Evolutionary conservation across 495 filamentous ascomycete species (phyloP), one percentile per base, ranked within the genome.

Genomic region (Penicillium goetzii): DNA sequence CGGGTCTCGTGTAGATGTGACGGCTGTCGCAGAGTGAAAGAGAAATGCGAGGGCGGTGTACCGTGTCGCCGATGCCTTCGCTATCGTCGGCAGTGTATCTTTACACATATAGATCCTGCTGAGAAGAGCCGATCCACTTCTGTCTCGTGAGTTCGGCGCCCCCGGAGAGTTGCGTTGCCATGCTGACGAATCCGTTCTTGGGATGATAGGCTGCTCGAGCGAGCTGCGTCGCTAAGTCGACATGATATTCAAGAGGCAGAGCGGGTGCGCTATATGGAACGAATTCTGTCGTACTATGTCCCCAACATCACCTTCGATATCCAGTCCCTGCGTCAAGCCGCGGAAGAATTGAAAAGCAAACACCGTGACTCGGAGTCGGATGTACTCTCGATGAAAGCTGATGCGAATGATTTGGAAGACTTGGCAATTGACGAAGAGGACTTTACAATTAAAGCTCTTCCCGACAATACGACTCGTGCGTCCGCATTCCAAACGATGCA

Each of bases 41-140:
- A 82, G 65, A 82, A 81, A 75, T 83, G 81, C 66, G 80, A 81
- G 70, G 81, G 81, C 47, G 79, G 80, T 47, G 76, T 81, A n/a
- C 81, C 81, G 1, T 83, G 81, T 71, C 78, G 79, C 38, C 72
- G 81, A 40, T 83, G 81, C 65, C 64, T 77, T 59, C 78, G 78
- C 45, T 82, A 81, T 68, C 77, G 78, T 49, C 74, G 81, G 26
- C 79, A 78, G 63, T 83, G 81, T 67, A 74, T 79, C 63, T 83
- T 83, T 57, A 80, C 76, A 1, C 77, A 80, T 57, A 73, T 78
- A 36, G 78, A 78, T 33, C 77, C 74, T 50, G 67, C 65, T 53
- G 78, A 78, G 55, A 78, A 74, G 64, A 62, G 60, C 43, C 73
- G 78, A 36, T 77, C 76, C 26, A 67, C 78, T 12, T 74, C 75